Evolutionary conservation across 345 rosid species (phyloP).

Genomic region (Pseudoturritis turrita): DNA sequence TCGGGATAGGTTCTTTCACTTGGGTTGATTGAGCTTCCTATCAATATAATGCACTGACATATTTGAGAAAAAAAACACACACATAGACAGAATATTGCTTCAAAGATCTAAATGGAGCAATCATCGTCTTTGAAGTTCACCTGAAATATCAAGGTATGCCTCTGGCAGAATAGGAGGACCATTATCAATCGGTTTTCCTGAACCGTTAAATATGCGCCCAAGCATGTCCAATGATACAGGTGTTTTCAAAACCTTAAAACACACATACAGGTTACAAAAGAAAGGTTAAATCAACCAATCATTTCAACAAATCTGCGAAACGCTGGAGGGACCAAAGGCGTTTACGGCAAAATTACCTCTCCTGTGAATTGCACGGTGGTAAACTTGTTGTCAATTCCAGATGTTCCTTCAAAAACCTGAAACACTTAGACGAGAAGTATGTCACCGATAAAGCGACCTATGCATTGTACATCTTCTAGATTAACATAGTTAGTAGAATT

Average conservation of each 20-base stretch:
- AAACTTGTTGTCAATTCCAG: conserved; percentile 91
- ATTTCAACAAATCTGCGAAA: not conserved
- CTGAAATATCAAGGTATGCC: conserved; percentile 96
- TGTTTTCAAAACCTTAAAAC: conserved; percentile 75
- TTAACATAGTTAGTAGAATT: not conserved
- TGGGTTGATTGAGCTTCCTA: conserved; percentile 96
- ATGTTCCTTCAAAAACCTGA: conserved; percentile 92
- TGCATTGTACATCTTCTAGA: not conserved
- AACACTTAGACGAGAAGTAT: not conserved
- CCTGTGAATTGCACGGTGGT: conserved; percentile 93
- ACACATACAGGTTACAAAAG: not conserved
- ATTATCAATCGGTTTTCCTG: conserved; percentile 96
- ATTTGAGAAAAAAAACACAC: not conserved
- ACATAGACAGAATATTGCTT: not conserved
- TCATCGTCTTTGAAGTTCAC: conserved; percentile 27
- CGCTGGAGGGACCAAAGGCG: not conserved
- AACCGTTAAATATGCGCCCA: conserved; percentile 96
- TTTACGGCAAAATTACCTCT: conserved; percentile 42
- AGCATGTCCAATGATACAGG: conserved; percentile 98
- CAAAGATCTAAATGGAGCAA: not conserved
- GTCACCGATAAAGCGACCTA: not conserved
- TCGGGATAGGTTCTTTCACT: conserved; percentile 99
- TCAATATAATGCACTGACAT: not conserved
- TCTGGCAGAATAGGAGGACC: conserved; percentile 95
- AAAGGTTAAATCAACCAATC: not conserved